Percentiles rank a stretch among this genome's conserved stretches.
Evolutionary conservation across 768 basidiomycete species (phyloP).

Genomic region (Boletus reticuloceps): DNA sequence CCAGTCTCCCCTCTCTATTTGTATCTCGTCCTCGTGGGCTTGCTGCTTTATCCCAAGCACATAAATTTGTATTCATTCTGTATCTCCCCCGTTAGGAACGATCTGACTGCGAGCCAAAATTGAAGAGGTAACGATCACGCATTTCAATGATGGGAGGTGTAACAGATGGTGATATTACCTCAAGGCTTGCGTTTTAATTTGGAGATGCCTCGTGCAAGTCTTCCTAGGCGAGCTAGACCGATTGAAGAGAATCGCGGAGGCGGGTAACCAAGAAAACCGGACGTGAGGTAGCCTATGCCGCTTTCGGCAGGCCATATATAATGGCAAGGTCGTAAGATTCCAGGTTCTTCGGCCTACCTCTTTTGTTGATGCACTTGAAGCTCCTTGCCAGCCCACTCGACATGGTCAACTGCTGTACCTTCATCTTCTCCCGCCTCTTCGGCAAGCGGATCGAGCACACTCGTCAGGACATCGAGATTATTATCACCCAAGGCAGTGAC

Average conservation of each 20-base stretch:
- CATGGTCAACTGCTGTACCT: slow-evolving; percentile 27
- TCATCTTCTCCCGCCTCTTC: slow-evolving; percentile 23
- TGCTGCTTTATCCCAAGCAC: slow-evolving; percentile 17
- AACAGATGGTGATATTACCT: slow-evolving; percentile 34
- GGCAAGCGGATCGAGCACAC: slow-evolving; percentile 18
- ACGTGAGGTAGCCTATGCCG: slow-evolving; percentile 5
- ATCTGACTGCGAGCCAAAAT: slow-evolving; percentile 24
- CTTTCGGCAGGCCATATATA: slow-evolving; percentile 24
- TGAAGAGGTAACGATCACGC: slow-evolving; percentile 30
- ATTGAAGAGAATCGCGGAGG: slow-evolving; percentile 14
- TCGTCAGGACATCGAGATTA: slow-evolving; percentile 19
- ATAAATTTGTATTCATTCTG: slow-evolving; percentile 16
- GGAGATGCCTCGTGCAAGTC: slow-evolving; percentile 26
- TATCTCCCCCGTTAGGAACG: slow-evolving; percentile 25
- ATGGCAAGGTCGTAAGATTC: slow-evolving; percentile 8
- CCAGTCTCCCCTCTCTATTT: slow-evolving; percentile 26
- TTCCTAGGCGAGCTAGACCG: slow-evolving; percentile 13
- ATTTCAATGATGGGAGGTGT: slow-evolving; percentile 28
- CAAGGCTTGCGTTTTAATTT: slow-evolving; percentile 26
- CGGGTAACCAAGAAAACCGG: slow-evolving; percentile 17
- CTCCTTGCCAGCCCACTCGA: slow-evolving; percentile 15
- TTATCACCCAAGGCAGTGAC: slow-evolving; percentile 20
- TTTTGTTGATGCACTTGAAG: slow-evolving; percentile 24
- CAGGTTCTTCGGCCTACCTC: slow-evolving; percentile 9
- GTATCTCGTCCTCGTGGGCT: slow-evolving; percentile 31